Conservation (phyloP, 2,329 filamentous ascomycete genomes). For the Neophaeococcomyces mojaviensis region DNA sequence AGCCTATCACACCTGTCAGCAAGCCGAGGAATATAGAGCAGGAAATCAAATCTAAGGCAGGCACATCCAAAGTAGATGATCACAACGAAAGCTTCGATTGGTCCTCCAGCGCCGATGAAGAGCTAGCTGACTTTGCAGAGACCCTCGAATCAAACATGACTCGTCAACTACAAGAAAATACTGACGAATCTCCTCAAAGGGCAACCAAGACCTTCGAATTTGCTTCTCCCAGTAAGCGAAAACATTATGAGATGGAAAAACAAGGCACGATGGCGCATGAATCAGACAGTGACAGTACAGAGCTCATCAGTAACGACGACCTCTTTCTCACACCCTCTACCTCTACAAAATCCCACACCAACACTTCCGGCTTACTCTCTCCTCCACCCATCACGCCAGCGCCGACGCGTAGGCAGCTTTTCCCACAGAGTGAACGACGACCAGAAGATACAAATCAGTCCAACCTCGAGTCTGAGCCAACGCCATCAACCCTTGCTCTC, state of each 20-base stretch:
- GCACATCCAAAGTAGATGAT: conserved; percentile 16
- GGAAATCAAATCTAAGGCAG: not conserved
- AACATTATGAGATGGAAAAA: conserved; percentile 23
- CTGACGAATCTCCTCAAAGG: conserved; percentile 31
- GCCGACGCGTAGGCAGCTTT: not conserved
- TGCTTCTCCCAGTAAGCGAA: conserved; percentile 27
- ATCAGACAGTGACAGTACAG: conserved; percentile 4
- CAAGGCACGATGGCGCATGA: not conserved
- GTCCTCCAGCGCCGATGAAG: conserved; percentile 31
- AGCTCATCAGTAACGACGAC: conserved; percentile 16
- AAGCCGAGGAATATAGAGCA: not conserved
- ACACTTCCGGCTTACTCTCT: conserved; percentile 14
- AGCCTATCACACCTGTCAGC: conserved; percentile 15
- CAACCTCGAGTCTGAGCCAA: conserved; percentile 21
- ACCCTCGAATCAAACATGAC: conserved; percentile 21
- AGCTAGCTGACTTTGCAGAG: conserved; percentile 27
- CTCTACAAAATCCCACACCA: conserved; percentile 10
- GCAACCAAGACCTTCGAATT: conserved; percentile 24
- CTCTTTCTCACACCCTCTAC: conserved; percentile 20
- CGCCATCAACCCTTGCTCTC: conserved; percentile 25
- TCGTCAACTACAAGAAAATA: conserved; percentile 7
- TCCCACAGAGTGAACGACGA: not conserved
- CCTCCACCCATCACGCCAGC: conserved; percentile 12
- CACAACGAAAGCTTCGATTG: conserved; percentile 32
- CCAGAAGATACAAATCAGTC: not conserved